Base-by-base conservation (phyloP, 768 basidiomycete species). In the Serendipita indica region DNA sequence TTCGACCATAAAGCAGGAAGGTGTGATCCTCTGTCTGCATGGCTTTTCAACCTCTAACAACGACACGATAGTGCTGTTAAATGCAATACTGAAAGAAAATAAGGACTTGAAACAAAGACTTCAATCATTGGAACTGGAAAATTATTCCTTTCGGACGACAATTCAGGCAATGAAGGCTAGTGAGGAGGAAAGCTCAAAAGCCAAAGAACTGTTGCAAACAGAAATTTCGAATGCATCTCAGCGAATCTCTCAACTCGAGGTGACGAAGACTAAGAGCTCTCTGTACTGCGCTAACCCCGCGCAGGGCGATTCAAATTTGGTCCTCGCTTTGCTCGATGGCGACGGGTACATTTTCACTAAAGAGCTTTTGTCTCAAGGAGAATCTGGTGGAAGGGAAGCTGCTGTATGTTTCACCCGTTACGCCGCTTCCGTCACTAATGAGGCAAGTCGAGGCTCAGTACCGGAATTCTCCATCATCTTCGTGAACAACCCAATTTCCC, bases 281-380 rank as follows among this genome's bases (percentile, higher is more conserved):
- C 41, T 7, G 16, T 25, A 5, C 7, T 7, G 41, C 18, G 27
- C 27, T 5, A 43, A n/a, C 7, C 5, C 16, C 18, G 7, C 41
- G 16, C 16, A 43, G 41, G 5, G 2, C 6, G 16, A 43, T 43
- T 25, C 18, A n/a, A 43, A n/a, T 18, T 32, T 87, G 64, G 81
- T 88, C 60, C 75, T 86, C 63, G 85, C 84, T 65, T 77, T 84
- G 62, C 75, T 89, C 64, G 83, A 88, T 64, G 86, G 83, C 35
- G 80, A 86, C 67, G 77, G 79, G 49, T 79, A 79, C 62, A 70
- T 86, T 63, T 88, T 89, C 72, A 73, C 73, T 58, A 75, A 73
- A 49, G 71, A 78, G 18, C 74, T 83, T 60, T 70, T 89, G 37
- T 67, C 65, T 30, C 80, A 82, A 67, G 86, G 85, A 4, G 77